Evolutionary conservation across 129 eudicot genomes (phyloP).

Genomic region (Oenanthe sinensis): DNA sequence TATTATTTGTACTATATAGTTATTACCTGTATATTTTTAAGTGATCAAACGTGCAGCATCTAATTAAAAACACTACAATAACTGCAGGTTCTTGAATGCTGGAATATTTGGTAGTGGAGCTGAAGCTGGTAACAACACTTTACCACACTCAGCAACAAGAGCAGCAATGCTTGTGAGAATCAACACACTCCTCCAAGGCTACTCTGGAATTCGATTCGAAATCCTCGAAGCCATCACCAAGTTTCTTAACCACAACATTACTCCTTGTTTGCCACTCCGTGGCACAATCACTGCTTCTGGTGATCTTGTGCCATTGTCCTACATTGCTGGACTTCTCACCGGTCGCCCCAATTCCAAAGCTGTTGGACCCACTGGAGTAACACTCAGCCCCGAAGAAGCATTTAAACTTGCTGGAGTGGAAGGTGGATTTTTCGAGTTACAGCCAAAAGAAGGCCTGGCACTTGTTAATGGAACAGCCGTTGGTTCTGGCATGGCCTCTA

Average conservation of each 20-base stretch:
- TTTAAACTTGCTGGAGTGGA: slow-evolving; percentile 33
- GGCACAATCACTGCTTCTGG: slow-evolving; percentile 60
- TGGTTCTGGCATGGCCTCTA: slow-evolving; percentile 61
- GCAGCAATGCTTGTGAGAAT: slow-evolving; percentile 56
- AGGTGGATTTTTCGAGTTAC: slow-evolving; percentile 41
- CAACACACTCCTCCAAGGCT: slow-evolving; percentile 61
- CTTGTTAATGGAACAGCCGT: slow-evolving; percentile 61
- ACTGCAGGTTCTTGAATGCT: slow-evolving; percentile 44
- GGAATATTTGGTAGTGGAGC: slow-evolving; percentile 49
- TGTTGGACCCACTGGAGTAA: slow-evolving; percentile 31
- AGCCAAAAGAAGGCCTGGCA: slow-evolving; percentile 59
- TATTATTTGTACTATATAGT: not conserved
- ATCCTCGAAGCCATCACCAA: slow-evolving; percentile 47
- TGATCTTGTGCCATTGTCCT: slow-evolving; percentile 52
- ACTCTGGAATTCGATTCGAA: slow-evolving; percentile 55
- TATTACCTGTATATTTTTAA: not conserved
- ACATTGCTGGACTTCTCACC: slow-evolving; percentile 54
- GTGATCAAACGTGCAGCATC: not conserved
- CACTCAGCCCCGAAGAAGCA: slow-evolving; percentile 30
- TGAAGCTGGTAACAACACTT: slow-evolving; percentile 31
- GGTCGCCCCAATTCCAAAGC: slow-evolving; percentile 54
- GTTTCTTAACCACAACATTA: slow-evolving; percentile 41
- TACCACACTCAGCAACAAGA: slow-evolving; percentile 49
- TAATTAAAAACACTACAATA: not conserved
- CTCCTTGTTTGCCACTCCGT: slow-evolving; percentile 49